These are phyloP conservation scores for Rhynchospora tenuis DNA, from an alignment of 176 grass and related monocot genomes.

Conservation along the genomic window DNA sequence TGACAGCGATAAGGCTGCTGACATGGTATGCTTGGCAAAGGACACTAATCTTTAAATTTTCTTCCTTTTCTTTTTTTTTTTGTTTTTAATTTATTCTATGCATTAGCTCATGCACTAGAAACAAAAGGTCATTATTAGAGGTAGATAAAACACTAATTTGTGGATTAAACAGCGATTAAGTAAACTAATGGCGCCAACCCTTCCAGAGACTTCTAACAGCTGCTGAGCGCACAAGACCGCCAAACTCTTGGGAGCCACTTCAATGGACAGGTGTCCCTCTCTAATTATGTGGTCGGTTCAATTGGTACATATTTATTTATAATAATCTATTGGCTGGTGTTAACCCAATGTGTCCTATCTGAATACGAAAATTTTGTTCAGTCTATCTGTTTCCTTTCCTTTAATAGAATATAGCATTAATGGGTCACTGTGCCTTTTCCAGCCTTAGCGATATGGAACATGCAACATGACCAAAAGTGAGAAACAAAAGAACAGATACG, in stretches of 20 bases:
- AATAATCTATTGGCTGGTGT: slow-evolving; percentile 4
- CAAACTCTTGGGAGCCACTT: slow-evolving; percentile 10
- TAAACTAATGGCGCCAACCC: slow-evolving; percentile 7
- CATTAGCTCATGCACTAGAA: neutral
- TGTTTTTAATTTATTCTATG: neutral
- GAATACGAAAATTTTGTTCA: neutral
- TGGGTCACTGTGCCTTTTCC: neutral
- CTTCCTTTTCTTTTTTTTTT: neutral
- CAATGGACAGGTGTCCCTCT: neutral
- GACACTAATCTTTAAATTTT: neutral
- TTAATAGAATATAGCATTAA: neutral
- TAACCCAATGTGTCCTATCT: slow-evolving; percentile 11
- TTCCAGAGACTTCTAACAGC: slow-evolving; percentile 17
- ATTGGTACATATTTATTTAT: neutral
- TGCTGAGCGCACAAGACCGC: slow-evolving; percentile 28
- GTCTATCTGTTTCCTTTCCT: neutral
- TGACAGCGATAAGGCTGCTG: neutral
- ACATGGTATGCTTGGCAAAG: neutral
- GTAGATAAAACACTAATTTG: neutral
- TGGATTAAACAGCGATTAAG: neutral
- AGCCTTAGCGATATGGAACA: neutral
- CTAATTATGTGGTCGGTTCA: slow-evolving; percentile 8
- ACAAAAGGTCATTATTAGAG: slow-evolving; percentile 2
- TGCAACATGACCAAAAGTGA: neutral
- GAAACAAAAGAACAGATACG: neutral